Base-by-base conservation (phyloP, 345 rosid genomes). In the Geranium rotundifolium region DNA sequence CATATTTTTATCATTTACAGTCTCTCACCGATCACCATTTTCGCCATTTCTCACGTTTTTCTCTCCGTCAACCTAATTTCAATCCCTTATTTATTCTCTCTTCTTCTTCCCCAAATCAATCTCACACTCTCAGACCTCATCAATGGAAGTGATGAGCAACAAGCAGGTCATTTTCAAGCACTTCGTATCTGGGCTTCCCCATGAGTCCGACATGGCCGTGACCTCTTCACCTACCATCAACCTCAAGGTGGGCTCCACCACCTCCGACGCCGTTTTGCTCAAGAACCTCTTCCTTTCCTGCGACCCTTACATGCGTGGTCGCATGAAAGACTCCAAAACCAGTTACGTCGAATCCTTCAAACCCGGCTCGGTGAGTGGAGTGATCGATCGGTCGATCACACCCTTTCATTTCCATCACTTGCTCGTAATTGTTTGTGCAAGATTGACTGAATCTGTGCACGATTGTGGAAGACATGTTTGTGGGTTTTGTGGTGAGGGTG, bases 141-240 rank as follows among this genome's bases (percentile, higher is more conserved):
- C 19, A 54, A 54, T 54, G 57, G 50, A 12, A 41, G 50, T 41
- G 7, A 41, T 19, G 70, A 70, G 37, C 29, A 79, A 76, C 75
- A 74, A 69, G 69, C 78, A 67, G 56, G 77, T 80, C 50, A 71
- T 80, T 27, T 30, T 76, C 2, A 66, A 62, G 63, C 66, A 72
- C 30, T 72, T 69, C 15, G 60, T 57, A 1, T 5, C 60, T 57
- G 60, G 60, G 23, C 27, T 57, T 57, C 60, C 60, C 27, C 69
- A 67, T 5, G 84, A 76, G 57, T 58, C 79, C 6, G 79, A 76
- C 72, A 70, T 80, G 68, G 37, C 55, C 8, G 59, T 76, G 19
- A 69, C 19, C 0, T 72, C 62, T 0, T 6, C 63, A 18, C 10
- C 50, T 5, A 63, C 72, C 56, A 7, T 71, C 30, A 58, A 67